Evolutionary conservation across 2,329 filamentous ascomycete genomes (phyloP).

Genomic region (Cercospora sp.): DNA sequence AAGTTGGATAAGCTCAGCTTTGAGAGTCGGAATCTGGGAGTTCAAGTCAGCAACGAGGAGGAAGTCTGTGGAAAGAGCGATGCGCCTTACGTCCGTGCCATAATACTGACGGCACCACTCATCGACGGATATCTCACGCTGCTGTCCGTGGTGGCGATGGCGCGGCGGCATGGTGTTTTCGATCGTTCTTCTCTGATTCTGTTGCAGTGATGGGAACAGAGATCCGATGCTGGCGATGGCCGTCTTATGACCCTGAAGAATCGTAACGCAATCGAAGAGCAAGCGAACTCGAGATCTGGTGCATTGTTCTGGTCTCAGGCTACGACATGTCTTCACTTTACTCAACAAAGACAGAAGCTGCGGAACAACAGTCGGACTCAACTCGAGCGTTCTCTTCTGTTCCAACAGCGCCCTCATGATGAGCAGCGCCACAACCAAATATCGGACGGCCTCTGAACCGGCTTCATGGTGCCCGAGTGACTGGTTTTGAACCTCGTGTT

Average conservation of each 20-base stretch:
- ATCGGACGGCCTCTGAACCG: neutral
- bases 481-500: neutral
- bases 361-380: neutral
- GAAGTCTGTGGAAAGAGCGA: neutral
- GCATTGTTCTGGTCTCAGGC: neutral
- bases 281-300: neutral
- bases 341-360: neutral
- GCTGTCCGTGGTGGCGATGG: neutral
- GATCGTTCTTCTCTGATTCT: neutral
- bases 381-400: neutral
- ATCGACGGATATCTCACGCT: slow-evolving; percentile 13
- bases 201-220: neutral
- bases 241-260: neutral
- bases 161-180: neutral
- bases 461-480: neutral
- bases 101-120: slow-evolving; percentile 22
- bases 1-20: slow-evolving; percentile 19
- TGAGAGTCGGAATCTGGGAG: slow-evolving; percentile 23
- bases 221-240: neutral
- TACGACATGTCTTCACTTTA: neutral
- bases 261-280: neutral
- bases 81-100: slow-evolving; percentile 19
- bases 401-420: neutral
- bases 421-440: neutral
- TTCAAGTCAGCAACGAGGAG: neutral